phyloP scores from a whole-genome alignment of 257 asterid genomes.

The Plectranthus barbatus region DNA sequence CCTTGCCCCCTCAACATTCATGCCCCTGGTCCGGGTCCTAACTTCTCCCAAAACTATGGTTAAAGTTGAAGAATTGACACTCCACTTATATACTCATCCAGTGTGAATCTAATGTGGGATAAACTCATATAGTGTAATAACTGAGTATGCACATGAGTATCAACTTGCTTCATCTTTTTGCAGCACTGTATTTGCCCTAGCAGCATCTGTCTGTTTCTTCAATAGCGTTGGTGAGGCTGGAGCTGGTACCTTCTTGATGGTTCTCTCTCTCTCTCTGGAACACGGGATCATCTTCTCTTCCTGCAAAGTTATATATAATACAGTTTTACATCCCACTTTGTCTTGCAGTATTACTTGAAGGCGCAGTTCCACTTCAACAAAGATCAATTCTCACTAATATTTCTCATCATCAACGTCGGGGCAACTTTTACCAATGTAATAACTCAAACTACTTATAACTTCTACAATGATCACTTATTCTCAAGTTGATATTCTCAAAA shows the following conservation, averaged over 20 bases:
- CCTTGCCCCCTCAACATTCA: too few relatives aligned
- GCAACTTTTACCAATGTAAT: conserved; percentile 13
- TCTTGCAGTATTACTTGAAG: conserved; percentile 25
- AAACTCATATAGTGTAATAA: too few relatives aligned
- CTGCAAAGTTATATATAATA: background rate
- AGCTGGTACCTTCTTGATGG: conserved; percentile 3
- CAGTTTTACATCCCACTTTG: background rate
- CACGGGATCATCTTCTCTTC: too few relatives aligned
- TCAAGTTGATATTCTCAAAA: background rate
- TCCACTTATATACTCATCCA: too few relatives aligned
- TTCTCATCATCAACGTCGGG: conserved; percentile 11
- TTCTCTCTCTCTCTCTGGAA: background rate
- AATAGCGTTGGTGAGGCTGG: conserved; percentile 18
- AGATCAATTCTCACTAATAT: conserved; percentile 12
- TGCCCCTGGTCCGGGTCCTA: too few relatives aligned
- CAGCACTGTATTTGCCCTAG: conserved; percentile 11
- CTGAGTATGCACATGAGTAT: too few relatives aligned
- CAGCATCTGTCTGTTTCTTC: conserved; percentile 15
- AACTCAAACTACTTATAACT: too few relatives aligned
- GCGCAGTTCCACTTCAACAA: conserved; percentile 22
- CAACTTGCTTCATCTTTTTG: background rate
- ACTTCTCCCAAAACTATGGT: too few relatives aligned
- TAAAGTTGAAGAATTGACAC: too few relatives aligned
- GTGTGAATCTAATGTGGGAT: too few relatives aligned
- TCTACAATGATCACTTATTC: too few relatives aligned